These are phyloP conservation scores for Paramyrothecium roridum DNA, from an alignment of 2,329 filamentous ascomycete species.

Conservation along the genomic window DNA sequence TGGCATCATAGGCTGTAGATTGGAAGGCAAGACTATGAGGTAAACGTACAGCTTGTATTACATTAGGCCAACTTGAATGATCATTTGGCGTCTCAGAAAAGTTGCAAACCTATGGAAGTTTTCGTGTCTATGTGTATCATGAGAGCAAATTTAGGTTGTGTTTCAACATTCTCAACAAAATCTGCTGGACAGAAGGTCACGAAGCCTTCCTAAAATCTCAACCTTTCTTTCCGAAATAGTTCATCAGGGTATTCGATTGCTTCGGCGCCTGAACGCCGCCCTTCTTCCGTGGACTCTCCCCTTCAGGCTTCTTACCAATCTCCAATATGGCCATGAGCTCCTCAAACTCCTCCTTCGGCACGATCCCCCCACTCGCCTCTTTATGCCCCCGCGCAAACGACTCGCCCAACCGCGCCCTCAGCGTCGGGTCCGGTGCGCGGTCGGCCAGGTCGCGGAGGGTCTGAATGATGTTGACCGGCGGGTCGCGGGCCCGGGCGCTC, in stretches of 20 bases:
- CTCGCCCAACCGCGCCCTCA: constrained; percentile 51
- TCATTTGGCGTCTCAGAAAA: too few species aligned
- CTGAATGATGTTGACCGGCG: constrained; percentile 62
- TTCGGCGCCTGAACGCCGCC: constrained; percentile 17
- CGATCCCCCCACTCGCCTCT: constrained; percentile 64
- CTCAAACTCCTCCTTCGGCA: constrained; percentile 59
- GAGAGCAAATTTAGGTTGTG: too few species aligned
- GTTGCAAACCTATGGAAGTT: too few species aligned
- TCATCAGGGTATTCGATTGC: constrained; percentile 53
- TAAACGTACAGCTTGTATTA: too few species aligned
- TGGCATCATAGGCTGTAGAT: too few species aligned
- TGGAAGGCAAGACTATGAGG: too few species aligned
- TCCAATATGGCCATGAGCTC: constrained; percentile 59
- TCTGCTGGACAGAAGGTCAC: too few species aligned
- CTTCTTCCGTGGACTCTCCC: constrained; percentile 18
- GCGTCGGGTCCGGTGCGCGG: constrained; percentile 30
- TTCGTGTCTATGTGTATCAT: too few species aligned
- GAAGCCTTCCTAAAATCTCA: background rate
- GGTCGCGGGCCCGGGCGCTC: constrained; percentile 48
- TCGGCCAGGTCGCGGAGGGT: constrained; percentile 50
- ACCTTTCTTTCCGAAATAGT: constrained; percentile 47
- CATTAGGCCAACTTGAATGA: too few species aligned
- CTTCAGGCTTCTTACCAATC: constrained; percentile 50
- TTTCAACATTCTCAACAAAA: too few species aligned
- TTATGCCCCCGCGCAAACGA: constrained; percentile 66